These are phyloP conservation scores for Cutaneotrichosporon cavernicola DNA, from an alignment of 1,284 basidiomycete genomes.

Conservation along the genomic window DNA sequence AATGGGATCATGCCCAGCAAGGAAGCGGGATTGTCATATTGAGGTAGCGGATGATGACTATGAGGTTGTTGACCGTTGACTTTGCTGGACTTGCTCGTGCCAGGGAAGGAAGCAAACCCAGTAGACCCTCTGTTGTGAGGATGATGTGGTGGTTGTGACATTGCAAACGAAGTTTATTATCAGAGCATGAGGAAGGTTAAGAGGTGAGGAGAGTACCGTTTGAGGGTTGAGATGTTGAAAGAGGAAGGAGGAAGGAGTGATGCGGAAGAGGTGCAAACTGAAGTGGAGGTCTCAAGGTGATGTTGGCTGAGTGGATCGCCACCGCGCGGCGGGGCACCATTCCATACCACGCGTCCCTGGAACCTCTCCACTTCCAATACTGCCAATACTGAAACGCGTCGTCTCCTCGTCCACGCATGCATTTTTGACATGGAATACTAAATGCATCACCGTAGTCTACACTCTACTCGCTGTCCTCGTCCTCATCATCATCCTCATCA, in stretches of 20 bases:
- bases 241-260: background rate
- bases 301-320: conserved; percentile 5
- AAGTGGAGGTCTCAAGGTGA: background rate
- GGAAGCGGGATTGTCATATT: conserved; percentile 38
- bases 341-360: background rate
- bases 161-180: background rate
- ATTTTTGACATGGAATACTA: conserved; percentile 1
- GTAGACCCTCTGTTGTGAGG: background rate
- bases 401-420: background rate
- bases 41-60: background rate
- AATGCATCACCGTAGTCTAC: conserved; percentile 18
- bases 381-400: background rate
- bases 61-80: background rate
- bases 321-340: conserved; percentile 6
- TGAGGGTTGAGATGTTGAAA: background rate
- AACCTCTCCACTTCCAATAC: background rate
- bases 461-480: conserved; percentile 29
- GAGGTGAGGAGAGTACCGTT: background rate
- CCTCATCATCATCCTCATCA: conserved; percentile 41
- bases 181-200: background rate
- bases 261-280: background rate
- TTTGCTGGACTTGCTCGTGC: too few species aligned
- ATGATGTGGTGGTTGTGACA: conserved; percentile 10
- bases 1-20: conserved; percentile 50
- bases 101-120: background rate